Base-by-base conservation (phyloP, 2,329 filamentous ascomycete genomes). In the Trichoderma sp. region DNA sequence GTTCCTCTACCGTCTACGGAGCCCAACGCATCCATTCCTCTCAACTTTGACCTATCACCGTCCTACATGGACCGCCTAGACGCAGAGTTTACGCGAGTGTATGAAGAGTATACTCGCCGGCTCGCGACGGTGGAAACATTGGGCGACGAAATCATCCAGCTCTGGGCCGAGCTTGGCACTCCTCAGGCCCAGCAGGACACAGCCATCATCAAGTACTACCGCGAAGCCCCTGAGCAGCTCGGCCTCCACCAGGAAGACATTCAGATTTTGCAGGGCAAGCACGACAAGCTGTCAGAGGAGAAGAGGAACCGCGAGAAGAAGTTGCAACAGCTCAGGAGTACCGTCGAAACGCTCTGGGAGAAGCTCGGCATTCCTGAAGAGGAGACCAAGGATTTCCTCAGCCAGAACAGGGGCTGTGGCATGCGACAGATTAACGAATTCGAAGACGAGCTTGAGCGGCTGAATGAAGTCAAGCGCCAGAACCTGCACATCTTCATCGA, bases 401-500 rank as follows among this genome's bases (percentile, higher is more conserved):
- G 94, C 78, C 88, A 91, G 75, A 98, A 98, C 85, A 93, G 96
- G 53, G 97, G 97, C 71, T 98, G 94, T 80, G 96, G 96, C 16
- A 87, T 98, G 72, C 90, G 96, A 75, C 94, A 95, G 78, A 97
- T 98, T 85, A 98, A 98, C 81, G 95, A 98, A 84, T 98, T 95
- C 79, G 95, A 98, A 84, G 95, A 97, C 77, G 97, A 99, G 85
- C 88, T 98, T 62, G 88, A 90, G 4, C 90, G 95, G 65, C 86
- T 99, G 65, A 97, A 97, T 79, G 95, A 98, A 83, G 89, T 98
- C 75, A 99, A 99, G 87, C 90, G 93, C 80, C 94, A 99, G 83
- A 98, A 99, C 81, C 88, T 99, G 77, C 95, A 98, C 82, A 85
- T 98, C 5, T 99, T 99, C 81, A 95, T 99, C 12, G 97, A 98